These are phyloP conservation scores for Candida silvicultrix DNA, from an alignment of 805 yeast genomes.

Conservation along the genomic window DNA sequence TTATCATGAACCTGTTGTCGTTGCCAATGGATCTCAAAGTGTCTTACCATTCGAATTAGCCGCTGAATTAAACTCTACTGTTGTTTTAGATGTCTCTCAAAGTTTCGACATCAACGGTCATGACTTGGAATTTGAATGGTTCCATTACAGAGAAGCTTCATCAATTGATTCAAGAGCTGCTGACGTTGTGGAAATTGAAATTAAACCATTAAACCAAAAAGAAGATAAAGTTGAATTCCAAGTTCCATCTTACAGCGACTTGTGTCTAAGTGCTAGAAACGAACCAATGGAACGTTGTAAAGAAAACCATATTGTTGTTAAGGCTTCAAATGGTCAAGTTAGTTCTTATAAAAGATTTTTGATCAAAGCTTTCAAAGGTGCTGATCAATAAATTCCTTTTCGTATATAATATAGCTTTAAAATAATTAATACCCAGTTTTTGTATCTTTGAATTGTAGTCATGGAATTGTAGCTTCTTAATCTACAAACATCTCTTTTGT, in stretches of 20 bases:
- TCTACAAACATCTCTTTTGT: too few relatives aligned
- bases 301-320: conserved; percentile 18
- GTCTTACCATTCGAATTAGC: conserved; percentile 14
- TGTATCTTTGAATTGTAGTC: too few relatives aligned
- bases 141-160: conserved; percentile 20
- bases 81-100: conserved; percentile 19
- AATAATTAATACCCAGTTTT: too few relatives aligned
- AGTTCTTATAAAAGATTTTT: conserved; percentile 12
- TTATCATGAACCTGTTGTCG: conserved; percentile 21
- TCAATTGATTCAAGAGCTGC: conserved; percentile 17
- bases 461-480: too few relatives aligned
- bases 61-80: conserved; percentile 9
- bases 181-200: conserved; percentile 17
- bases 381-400: not conserved
- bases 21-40: conserved; percentile 18
- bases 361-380: conserved; percentile 1
- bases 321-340: conserved; percentile 12
- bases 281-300: conserved; percentile 9
- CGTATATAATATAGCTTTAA: too few relatives aligned
- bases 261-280: conserved; percentile 8
- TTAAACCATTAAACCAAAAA: conserved; percentile 5
- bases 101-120: conserved; percentile 21
- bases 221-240: conserved; percentile 11
- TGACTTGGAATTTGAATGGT: conserved; percentile 19
- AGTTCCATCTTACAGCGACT: conserved; percentile 8